Conservation (phyloP, 2,329 filamentous ascomycete genomes). For the Cucurbitaria berberidis region DNA sequence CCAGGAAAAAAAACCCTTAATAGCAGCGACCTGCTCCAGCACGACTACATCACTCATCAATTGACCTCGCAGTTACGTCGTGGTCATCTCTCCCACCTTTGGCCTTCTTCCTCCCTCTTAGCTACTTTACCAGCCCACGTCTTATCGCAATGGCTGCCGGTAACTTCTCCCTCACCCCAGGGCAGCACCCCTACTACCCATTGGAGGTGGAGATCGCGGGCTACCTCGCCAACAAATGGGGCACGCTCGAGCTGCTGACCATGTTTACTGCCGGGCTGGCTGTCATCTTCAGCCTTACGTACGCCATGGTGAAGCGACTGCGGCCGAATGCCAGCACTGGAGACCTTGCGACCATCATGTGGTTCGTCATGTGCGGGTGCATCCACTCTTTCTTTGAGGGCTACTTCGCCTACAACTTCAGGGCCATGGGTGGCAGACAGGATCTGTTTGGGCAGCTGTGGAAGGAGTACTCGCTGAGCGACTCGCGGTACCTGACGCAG, state of each 20-base stretch:
- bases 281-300: conserved; percentile 64
- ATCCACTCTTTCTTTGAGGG: conserved; percentile 86
- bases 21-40: not conserved
- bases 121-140: not conserved
- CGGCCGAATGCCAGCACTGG: conserved; percentile 59
- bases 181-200: conserved; percentile 73
- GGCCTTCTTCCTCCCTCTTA: not conserved
- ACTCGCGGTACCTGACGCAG: conserved; percentile 83
- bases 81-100: not conserved
- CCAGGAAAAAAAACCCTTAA: not conserved
- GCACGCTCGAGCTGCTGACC: conserved; percentile 63
- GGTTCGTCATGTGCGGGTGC: conserved; percentile 76
- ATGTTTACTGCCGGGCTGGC: conserved; percentile 65
- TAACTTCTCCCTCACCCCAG: conserved; percentile 21
- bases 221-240: conserved; percentile 71
- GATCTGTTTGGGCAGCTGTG: conserved; percentile 83
- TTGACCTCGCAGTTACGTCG: not conserved
- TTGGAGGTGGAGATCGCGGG: conserved; percentile 65
- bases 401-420: conserved; percentile 77
- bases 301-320: conserved; percentile 58
- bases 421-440: conserved; percentile 68
- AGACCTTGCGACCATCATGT: conserved; percentile 69
- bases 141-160: conserved; percentile 15
- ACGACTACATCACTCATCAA: not conserved
- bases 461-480: conserved; percentile 90